Evolutionary conservation across 306 rosid genomes (phyloP).

Genomic region (Medicago ruthenica): DNA sequence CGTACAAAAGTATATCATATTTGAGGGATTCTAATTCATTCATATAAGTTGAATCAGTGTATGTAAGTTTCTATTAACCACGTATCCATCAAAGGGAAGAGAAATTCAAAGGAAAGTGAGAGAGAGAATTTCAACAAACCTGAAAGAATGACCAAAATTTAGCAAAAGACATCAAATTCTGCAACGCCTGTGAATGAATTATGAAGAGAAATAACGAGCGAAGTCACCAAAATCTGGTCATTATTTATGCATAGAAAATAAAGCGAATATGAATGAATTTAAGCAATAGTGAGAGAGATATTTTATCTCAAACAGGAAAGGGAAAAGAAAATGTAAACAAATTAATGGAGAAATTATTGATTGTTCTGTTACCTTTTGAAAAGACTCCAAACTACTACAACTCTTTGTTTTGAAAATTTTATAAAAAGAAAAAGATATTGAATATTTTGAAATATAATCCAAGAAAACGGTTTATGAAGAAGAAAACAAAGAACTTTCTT

Average conservation of each 20-base stretch:
- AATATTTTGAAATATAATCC: slow-evolving; percentile 21
- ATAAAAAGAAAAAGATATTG: too few species aligned
- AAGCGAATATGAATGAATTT: not conserved
- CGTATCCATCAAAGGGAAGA: too few species aligned
- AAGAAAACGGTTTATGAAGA: slow-evolving; percentile 28
- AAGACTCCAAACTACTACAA: not conserved
- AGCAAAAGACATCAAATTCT: slow-evolving; percentile 35
- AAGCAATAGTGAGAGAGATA: slow-evolving; percentile 8
- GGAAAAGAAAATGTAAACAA: not conserved
- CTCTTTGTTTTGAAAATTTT: not conserved
- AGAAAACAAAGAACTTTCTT: slow-evolving; percentile 1
- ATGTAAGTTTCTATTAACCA: not conserved
- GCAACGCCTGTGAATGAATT: slow-evolving; percentile 35
- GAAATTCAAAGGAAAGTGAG: not conserved
- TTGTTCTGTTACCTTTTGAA: slow-evolving; percentile 32
- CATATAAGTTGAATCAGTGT: not conserved
- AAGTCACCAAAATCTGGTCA: slow-evolving; percentile 23
- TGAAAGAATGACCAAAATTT: slow-evolving; percentile 23
- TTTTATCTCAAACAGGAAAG: slow-evolving; percentile 41
- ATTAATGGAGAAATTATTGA: slow-evolving; percentile 15
- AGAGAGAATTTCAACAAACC: slow-evolving; percentile 42
- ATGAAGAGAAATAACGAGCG: not conserved
- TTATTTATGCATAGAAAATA: slow-evolving; percentile 13
- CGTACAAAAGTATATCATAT: not conserved
- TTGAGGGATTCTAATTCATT: too few species aligned